These are phyloP conservation scores for Pyracantha coccinea DNA, from an alignment of 331 rosid species.

Conservation along the genomic window DNA sequence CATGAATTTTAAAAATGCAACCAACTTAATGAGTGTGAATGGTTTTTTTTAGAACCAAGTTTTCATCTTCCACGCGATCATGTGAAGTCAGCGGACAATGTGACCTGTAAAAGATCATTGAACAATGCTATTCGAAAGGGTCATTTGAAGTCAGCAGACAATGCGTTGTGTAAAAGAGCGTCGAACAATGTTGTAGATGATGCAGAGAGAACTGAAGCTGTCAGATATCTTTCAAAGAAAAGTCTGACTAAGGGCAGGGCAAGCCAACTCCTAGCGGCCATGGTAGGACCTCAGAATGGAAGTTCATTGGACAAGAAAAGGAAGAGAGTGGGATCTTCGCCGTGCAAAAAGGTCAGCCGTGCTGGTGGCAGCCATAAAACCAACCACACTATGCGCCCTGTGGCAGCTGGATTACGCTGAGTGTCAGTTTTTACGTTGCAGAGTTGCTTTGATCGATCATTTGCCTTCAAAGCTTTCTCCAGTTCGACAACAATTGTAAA, in stretches of 20 bases:
- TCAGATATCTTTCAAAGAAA: constrained; percentile 35
- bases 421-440: not conserved
- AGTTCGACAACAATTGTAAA: constrained; percentile 1
- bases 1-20: not conserved
- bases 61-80: constrained; percentile 32
- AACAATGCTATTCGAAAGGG: constrained; percentile 16
- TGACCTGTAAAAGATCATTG: constrained; percentile 23
- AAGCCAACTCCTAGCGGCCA: constrained; percentile 23
- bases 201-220: constrained; percentile 38
- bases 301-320: constrained; percentile 35
- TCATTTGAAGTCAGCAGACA: constrained; percentile 42
- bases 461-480: not conserved
- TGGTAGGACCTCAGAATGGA: constrained; percentile 12
- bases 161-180: constrained; percentile 20
- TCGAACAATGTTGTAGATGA: constrained; percentile 18
- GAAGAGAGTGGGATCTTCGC: constrained; percentile 33
- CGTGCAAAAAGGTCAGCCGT: constrained; percentile 31
- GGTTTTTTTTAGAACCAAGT: constrained; percentile 25
- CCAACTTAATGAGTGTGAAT: constrained; percentile 6
- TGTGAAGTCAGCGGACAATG: constrained; percentile 30
- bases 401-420: constrained; percentile 33
- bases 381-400: constrained; percentile 24
- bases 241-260: constrained; percentile 35
- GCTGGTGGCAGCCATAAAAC: constrained; percentile 31
- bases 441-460: not conserved